Base-by-base conservation (phyloP, 345 rosid species). In the Diplotaxis tenuifolia region DNA sequence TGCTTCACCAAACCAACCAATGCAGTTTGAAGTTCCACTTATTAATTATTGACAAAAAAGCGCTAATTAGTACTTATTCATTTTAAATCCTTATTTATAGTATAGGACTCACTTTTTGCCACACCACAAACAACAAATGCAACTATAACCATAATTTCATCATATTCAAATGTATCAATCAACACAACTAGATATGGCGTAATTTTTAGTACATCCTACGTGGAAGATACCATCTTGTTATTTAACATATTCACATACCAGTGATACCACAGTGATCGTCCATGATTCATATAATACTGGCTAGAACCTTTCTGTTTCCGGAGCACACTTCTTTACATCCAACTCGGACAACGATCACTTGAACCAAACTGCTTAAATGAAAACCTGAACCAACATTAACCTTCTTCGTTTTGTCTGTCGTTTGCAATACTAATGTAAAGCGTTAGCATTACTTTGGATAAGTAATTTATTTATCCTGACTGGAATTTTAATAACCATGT, bases 121-220 rank as follows among this genome's bases (percentile, higher is more conserved):
- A 36, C 69, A 62, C 65, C 61, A 74, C 54, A 53, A 52, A 31
- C 75, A 75, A 62, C 70, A 40, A 15, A 62, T 53, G 74, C 79
- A 75, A 68, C 59, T 62, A 69, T 62, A 62, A 75, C 75, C 70
- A 62, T 68, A 62, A 27, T 20, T 27, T 61, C 32, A 28, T 61
- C 34, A 15, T 65, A 40, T 36, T 47, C 25, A 68, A 60, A 34
- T 60, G 38, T 52, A 61, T 54, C 14, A 54, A 54, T 62, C 15
- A 9, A 25, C 3, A 25, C 28, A 25, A 27, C 47, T 61, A 9
- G 19, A 28, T 19, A 29, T 45, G 10, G 31, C 12, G 29, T 34
- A 7, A 23, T 34, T 63, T 25, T 21, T 49, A 18, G 29, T 32
- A 47, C 9, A 38, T 2, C 20, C 22, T 21, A 11, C 16, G 47